phyloP scores from a whole-genome alignment of 139 green algal genomes.

The Protoeuglena noctilucae region DNA sequence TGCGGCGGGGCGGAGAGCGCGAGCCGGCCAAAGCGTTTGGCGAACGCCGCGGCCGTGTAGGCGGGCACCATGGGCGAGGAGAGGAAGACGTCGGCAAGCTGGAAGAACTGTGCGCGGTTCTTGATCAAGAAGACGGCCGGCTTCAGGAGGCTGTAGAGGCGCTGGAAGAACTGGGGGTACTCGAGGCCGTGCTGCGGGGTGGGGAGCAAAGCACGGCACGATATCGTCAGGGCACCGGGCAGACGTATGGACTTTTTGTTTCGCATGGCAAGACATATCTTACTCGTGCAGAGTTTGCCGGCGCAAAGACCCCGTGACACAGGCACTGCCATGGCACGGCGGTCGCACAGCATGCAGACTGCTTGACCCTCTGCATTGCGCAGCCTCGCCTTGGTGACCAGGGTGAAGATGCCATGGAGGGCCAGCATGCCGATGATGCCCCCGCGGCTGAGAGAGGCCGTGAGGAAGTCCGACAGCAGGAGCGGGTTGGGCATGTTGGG shows the following conservation, averaged over 20 bases:
- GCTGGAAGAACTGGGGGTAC: constrained; percentile 68
- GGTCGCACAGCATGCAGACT: too few relatives aligned
- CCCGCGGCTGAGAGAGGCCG: constrained; percentile 41
- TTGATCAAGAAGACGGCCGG: constrained; percentile 22
- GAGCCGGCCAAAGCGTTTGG: constrained; percentile 76
- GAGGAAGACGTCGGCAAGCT: constrained; percentile 81
- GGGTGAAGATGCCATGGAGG: constrained; percentile 76
- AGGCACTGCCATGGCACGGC: too few relatives aligned
- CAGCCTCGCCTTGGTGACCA: too few relatives aligned
- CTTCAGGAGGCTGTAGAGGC: constrained; percentile 60
- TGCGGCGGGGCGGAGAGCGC: constrained; percentile 43
- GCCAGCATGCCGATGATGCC: constrained; percentile 76
- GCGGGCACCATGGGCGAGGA: constrained; percentile 74
- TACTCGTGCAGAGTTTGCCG: too few relatives aligned
- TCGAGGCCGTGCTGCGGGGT: constrained; percentile 79
- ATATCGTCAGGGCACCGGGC: too few relatives aligned
- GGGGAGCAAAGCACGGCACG: too few relatives aligned
- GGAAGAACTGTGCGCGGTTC: constrained; percentile 60
- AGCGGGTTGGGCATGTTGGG: constrained; percentile 53
- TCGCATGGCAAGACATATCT: too few relatives aligned
- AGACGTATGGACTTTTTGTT: too few relatives aligned
- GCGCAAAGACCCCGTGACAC: too few relatives aligned
- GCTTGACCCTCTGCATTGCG: too few relatives aligned
- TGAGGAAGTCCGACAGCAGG: constrained; percentile 80
- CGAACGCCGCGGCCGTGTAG: constrained; percentile 86